Conservation (phyloP, 1,284 basidiomycete species). For the Marasmius oreades region DNA sequence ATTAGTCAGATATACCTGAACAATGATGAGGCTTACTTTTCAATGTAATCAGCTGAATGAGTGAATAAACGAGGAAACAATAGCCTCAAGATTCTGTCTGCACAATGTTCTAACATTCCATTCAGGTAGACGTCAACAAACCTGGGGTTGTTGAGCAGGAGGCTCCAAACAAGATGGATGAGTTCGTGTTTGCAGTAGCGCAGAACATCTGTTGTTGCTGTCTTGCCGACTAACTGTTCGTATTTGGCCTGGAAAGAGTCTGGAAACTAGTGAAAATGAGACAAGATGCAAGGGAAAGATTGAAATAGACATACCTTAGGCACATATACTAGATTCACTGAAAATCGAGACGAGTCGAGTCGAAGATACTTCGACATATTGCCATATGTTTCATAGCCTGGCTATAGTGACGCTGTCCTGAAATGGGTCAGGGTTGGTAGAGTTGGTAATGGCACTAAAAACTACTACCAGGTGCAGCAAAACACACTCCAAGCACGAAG, state of each 20-base stretch:
- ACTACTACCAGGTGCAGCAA: background rate
- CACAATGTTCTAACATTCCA: background rate
- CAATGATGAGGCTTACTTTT: too few species aligned
- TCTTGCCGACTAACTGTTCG: background rate
- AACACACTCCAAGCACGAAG: too few species aligned
- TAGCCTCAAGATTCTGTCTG: background rate
- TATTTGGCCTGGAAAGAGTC: background rate
- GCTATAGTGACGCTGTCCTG: background rate
- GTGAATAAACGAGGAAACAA: conserved; percentile 1
- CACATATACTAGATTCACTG: background rate
- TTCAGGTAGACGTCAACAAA: background rate
- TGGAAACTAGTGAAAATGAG: background rate
- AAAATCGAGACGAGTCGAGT: background rate
- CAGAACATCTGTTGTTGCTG: background rate
- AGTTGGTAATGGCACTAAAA: background rate
- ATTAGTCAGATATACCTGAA: too few species aligned
- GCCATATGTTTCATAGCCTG: background rate
- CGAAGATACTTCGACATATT: background rate
- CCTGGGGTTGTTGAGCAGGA: background rate
- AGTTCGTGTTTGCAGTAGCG: background rate
- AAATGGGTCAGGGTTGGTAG: background rate
- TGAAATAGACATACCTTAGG: background rate
- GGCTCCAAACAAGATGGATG: background rate
- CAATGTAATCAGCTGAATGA: background rate
- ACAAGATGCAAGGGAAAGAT: too few species aligned